Evolutionary conservation across 176 grass and related monocot species (phyloP), one percentile per base, ranked within the genome.

Genomic region (Calamus simplicifolius): DNA sequence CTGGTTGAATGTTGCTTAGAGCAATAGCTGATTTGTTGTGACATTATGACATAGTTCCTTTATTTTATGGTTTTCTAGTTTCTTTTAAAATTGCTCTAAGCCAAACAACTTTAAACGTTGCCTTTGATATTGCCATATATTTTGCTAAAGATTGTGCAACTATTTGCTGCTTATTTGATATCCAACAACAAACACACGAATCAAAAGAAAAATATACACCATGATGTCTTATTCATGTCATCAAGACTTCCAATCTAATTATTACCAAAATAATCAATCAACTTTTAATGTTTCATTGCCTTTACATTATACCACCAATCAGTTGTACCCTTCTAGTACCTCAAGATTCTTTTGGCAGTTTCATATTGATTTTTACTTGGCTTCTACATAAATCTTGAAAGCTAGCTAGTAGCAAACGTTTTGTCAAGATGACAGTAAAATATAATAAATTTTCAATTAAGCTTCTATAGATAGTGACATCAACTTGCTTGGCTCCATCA

Each of bases 1-100:
- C 21, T 23, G 21, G 1, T 23, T 0, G 21, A 1, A 23, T 23
- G 0, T 69, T 69, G 21, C 21, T 1, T 1, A 23, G 1, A 1
- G 21, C 21, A 23, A 69, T 57, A 17, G 25, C 25, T 6, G 25
- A 69, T 57, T 54, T 69, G 25, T 35, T 69, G 19, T 57, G 27
- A 56, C 10, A 69, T 14, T 29, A 56, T 2, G 56, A 21, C 19
- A 35, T 16, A 15, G n/a, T 69, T 51, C 23, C 21, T 16, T 56
- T 18, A 6, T 69, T 16, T 69, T 69, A 6, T 29, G 56, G 27
- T 28, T 57, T 50, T 29, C n/a, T 50, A 16, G 43, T 29, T 4
- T 57, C 66, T 57, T 57, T 28, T n/a, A n/a, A 57, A 57, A 57
- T 30, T 29, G 18, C 57, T 69, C 66, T 56, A 28, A 69, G 30